A percentile compares a stretch with the other conserved stretches of the same genome.
phyloP scores from a whole-genome alignment of 1,284 basidiomycete genomes.

The Malassezia obtusa region DNA sequence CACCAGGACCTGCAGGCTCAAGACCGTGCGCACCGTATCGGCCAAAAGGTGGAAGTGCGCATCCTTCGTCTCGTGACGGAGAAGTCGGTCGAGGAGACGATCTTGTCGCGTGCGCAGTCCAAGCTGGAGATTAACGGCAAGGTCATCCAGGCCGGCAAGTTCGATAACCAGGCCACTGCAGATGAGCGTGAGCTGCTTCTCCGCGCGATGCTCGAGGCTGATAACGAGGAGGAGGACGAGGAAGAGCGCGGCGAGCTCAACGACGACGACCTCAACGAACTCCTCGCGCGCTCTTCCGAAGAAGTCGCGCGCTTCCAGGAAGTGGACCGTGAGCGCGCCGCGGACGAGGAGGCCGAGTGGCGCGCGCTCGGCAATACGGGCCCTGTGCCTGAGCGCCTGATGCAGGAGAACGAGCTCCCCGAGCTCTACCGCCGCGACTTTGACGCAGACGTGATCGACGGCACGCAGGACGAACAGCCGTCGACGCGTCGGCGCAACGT shows the following conservation, averaged over 20 bases:
- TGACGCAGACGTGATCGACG: constrained; percentile 49
- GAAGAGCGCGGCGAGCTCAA: constrained; percentile 73
- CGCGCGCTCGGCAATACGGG: constrained; percentile 58
- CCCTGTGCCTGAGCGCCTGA: constrained; percentile 63
- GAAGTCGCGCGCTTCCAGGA: constrained; percentile 70
- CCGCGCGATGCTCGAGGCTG: constrained; percentile 54
- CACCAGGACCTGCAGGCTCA: constrained; percentile 71
- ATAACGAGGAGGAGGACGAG: constrained; percentile 47
- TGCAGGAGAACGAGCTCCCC: constrained; percentile 81
- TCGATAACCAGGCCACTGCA: constrained; percentile 96
- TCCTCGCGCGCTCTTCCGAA: constrained; percentile 75
- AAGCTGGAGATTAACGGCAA: constrained; percentile 99
- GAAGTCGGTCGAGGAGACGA: constrained; percentile 95
- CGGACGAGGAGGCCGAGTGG: constrained; percentile 64
- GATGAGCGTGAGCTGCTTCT: constrained; percentile 94
- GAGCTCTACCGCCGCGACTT: constrained; percentile 74
- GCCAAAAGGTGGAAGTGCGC: constrained; percentile 94
- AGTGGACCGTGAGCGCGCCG: constrained; percentile 74
- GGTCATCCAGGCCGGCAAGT: constrained; percentile 77
- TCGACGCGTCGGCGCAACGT: constrained; percentile 74
- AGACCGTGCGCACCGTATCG: constrained; percentile 88
- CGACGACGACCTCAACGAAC: constrained; percentile 91
- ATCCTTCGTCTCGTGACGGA: constrained; percentile 95
- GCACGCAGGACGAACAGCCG: constrained; percentile 54
- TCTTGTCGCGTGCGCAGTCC: constrained; percentile 83